These are phyloP conservation scores for Annona squamosa DNA, from an alignment of 164 flowering plant genomes.

Conservation along the genomic window DNA sequence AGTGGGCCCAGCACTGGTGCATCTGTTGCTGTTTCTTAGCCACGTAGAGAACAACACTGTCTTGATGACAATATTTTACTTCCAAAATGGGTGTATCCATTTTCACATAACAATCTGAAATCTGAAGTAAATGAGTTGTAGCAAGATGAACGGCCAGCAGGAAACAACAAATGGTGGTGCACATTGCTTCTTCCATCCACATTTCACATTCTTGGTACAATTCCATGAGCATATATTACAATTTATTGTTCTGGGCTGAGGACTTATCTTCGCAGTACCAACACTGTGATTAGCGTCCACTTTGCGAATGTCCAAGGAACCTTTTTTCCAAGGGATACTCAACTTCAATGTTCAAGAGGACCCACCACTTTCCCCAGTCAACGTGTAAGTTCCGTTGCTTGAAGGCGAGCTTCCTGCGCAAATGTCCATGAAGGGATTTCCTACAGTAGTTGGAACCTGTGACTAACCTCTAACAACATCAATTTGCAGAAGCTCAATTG, in stretches of 20 bases:
- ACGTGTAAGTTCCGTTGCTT: conserved; percentile 34
- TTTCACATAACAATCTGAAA: conserved; percentile 25
- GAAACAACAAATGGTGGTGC: conserved; percentile 25
- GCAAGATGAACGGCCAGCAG: conserved; percentile 25
- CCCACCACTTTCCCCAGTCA: conserved; percentile 72
- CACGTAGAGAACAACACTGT: conserved; percentile 19
- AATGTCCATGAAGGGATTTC: conserved; percentile 20
- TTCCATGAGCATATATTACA: conserved; percentile 57
- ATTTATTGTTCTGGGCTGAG: conserved; percentile 61
- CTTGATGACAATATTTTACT: conserved; percentile 19
- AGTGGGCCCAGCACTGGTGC: conserved; percentile 45
- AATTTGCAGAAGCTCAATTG: conserved; percentile 65
- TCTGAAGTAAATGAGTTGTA: conserved; percentile 23
- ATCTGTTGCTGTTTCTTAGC: conserved; percentile 25
- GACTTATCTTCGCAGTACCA: conserved; percentile 57
- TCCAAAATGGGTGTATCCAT: conserved; percentile 2
- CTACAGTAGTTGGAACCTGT: conserved; percentile 18
- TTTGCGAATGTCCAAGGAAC: conserved; percentile 68
- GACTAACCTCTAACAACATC: conserved; percentile 33
- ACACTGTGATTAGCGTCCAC: conserved; percentile 64
- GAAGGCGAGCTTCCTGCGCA: conserved; percentile 24
- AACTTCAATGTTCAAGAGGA: conserved; percentile 67
- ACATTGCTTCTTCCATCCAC: conserved; percentile 16
- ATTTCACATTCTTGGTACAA: conserved; percentile 23
- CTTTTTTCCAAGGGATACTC: conserved; percentile 91